Percentiles rank a stretch among this genome's conserved stretches.
Evolutionary conservation across 2,329 filamentous ascomycete genomes (phyloP).

Genomic region (Penicillium oxalicum): DNA sequence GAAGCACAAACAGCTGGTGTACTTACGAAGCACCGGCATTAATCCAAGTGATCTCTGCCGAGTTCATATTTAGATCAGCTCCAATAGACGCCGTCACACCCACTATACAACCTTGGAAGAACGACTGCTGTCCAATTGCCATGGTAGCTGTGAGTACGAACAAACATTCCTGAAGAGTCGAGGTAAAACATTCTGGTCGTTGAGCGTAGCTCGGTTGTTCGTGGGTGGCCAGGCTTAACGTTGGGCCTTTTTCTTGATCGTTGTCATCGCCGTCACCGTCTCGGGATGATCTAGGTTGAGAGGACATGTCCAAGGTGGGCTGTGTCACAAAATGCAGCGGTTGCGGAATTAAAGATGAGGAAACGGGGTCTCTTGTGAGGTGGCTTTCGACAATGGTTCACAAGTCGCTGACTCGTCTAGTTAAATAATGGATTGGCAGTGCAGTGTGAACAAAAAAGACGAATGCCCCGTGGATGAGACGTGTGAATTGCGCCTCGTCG

Average conservation of each 20-base stretch:
- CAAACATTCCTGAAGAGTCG: slow-evolving; percentile 56
- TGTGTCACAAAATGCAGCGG: too few species aligned
- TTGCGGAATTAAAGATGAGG: too few species aligned
- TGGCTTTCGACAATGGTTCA: too few species aligned
- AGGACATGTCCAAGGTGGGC: too few species aligned
- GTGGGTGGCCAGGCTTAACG: slow-evolving; percentile 1
- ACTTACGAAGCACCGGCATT: slow-evolving; percentile 54
- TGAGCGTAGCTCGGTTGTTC: slow-evolving; percentile 4
- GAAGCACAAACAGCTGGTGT: not conserved
- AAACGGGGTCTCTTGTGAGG: too few species aligned
- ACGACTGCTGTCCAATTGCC: slow-evolving; percentile 58
- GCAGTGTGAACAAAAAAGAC: too few species aligned
- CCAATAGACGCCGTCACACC: slow-evolving; percentile 60
- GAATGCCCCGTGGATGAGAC: too few species aligned
- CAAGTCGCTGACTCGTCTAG: too few species aligned
- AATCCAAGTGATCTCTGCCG: slow-evolving; percentile 63
- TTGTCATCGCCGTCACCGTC: not conserved
- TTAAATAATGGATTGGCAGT: too few species aligned
- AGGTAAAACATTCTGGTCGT: slow-evolving; percentile 47
- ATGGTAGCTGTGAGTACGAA: slow-evolving; percentile 63
- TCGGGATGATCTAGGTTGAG: too few species aligned
- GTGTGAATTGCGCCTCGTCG: too few species aligned
- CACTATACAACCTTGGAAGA: slow-evolving; percentile 54
- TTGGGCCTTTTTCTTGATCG: slow-evolving; percentile 13
- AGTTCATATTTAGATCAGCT: slow-evolving; percentile 55